A percentile compares a stretch with the other conserved stretches of the same genome.
Evolutionary conservation across 1,284 basidiomycete species (phyloP).

Genomic region (Rhodotorula sp.): DNA sequence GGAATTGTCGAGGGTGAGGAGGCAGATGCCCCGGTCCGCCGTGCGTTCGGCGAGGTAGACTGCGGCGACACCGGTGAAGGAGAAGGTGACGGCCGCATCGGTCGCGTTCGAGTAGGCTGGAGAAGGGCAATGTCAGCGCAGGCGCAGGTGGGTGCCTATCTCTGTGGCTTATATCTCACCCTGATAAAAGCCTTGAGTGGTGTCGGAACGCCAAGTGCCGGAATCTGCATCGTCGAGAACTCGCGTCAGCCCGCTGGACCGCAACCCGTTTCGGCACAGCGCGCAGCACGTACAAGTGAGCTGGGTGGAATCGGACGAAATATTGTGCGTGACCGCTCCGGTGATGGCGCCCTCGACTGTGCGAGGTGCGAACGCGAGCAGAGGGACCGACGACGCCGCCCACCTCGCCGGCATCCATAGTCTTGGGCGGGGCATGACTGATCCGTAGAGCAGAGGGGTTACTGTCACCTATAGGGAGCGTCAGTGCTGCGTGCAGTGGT

Average conservation of each 20-base stretch:
- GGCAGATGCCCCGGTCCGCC: conserved; percentile 34
- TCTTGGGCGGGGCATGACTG: not conserved
- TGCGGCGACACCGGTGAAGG: conserved; percentile 32
- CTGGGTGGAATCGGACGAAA: conserved; percentile 38
- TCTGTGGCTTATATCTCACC: conserved; percentile 1
- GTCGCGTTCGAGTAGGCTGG: conserved; percentile 35
- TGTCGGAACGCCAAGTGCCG: conserved; percentile 31
- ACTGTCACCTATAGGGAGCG: too few relatives aligned
- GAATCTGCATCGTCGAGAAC: not conserved
- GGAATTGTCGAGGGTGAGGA: conserved; percentile 22
- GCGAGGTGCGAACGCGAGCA: not conserved
- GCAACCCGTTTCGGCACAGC: not conserved
- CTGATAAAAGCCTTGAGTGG: conserved; percentile 22
- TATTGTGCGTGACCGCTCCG: conserved; percentile 24
- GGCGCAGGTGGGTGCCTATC: rapidly evolving
- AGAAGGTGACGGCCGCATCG: conserved; percentile 36
- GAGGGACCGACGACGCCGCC: not conserved
- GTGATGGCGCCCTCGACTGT: conserved; percentile 3
- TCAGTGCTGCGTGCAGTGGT: too few relatives aligned
- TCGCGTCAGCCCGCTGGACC: not conserved
- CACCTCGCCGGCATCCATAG: not conserved
- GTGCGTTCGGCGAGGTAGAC: conserved; percentile 27
- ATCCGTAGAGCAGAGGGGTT: too few relatives aligned
- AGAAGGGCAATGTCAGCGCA: not conserved
- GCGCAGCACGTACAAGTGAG: conserved; percentile 17